Conservation (phyloP, 306 rosid species). For the Gynostemma pentaphyllum region DNA sequence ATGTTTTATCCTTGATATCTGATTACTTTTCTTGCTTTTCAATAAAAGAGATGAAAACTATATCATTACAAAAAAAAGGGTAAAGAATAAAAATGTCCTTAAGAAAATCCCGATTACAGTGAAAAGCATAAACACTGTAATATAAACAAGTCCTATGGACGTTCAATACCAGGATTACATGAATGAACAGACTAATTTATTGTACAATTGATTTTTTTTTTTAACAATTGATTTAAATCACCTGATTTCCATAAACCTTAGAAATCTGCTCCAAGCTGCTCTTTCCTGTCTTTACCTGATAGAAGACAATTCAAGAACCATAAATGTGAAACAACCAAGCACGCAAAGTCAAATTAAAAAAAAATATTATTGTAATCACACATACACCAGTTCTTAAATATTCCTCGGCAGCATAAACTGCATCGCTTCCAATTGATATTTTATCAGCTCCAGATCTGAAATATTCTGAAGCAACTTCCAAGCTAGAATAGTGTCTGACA, state of each 20-base stretch:
- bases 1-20: neutral
- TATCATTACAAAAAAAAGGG: neutral
- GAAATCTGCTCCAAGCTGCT: constrained; percentile 95
- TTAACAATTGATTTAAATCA: constrained; percentile 17
- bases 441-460: constrained; percentile 98
- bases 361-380: constrained; percentile 6
- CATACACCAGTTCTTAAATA: constrained; percentile 78
- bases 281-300: constrained; percentile 71
- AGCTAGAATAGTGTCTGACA: constrained; percentile 79
- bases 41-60: neutral
- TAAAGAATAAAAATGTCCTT: neutral
- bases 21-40: neutral
- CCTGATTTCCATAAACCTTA: constrained; percentile 96
- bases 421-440: constrained; percentile 96
- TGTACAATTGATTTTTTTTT: no score
- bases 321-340: constrained; percentile 17
- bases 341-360: neutral
- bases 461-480: constrained; percentile 97
- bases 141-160: neutral
- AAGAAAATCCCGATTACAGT: neutral
- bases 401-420: constrained; percentile 94
- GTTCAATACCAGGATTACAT: neutral
- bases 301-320: constrained; percentile 12
- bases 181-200: neutral
- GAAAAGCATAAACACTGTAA: neutral